Evolutionary conservation across 2,329 filamentous ascomycete genomes (phyloP), one percentile per base, ranked within the genome.

Genomic region (Fusarium siculi): DNA sequence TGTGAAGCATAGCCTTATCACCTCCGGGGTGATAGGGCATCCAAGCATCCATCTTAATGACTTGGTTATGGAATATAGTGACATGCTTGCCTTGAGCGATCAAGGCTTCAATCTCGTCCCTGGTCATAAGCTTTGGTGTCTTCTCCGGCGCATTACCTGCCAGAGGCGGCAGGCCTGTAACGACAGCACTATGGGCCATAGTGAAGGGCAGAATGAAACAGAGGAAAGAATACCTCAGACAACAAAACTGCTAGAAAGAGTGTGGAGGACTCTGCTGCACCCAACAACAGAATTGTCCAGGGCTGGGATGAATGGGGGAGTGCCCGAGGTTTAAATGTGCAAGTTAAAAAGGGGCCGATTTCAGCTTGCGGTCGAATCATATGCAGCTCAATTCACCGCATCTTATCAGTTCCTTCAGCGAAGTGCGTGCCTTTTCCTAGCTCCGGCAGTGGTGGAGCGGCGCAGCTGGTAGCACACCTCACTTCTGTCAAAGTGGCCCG

Each of bases 11-110:
- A 61, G 96, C 90, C 83, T 95, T 96, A 77, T 96, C 92, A 76
- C 96, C 96, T 64, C 96, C 96, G 18, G 96, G 96, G 79, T 98
- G 96, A 79, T 93, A 98, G 59, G 90, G 90, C 58, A 97, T 85
- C 94, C 95, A 99, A 43, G 92, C 88, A 81, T 98, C 96, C 37
- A 94, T 91, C 84, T 95, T 97, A 75, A 98, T 83, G 15, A 98
- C 95, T 77, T 91, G 90, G 67, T 90, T 88, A 76, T 97, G 90
- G 67, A 96, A 87, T 59, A 99, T 94, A 70, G 98, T 88, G 63
- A 99, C 89, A 72, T 90, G 89, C 65, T 89, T 89, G 9, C 95
- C 96, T 64, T 93, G 90, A 11, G 95, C 93, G 78, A 99, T 98
- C 76, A 96, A 84, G 10, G 88, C 90, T 81, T 98, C 95, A 55